Evolutionary conservation across 495 filamentous ascomycete species (phyloP).

Genomic region (Glonium stellatum): DNA sequence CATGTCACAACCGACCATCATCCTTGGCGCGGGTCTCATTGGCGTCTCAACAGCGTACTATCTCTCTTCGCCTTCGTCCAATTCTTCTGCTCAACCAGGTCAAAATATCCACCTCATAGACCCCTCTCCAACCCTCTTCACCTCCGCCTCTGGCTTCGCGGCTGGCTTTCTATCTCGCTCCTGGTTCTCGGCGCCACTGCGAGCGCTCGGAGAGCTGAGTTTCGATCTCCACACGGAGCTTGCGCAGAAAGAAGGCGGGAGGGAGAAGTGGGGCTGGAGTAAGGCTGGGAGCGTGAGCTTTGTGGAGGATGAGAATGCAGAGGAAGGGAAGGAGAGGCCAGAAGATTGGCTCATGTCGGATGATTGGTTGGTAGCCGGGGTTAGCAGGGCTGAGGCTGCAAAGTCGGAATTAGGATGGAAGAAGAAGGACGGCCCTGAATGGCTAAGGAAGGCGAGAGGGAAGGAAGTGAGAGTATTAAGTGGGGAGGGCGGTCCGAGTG

Average conservation of each 20-base stretch:
- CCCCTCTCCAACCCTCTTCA: conserved; percentile 56
- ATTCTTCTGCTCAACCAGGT: conserved; percentile 21
- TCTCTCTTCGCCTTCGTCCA: conserved; percentile 43
- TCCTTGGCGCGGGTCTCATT: conserved; percentile 71
- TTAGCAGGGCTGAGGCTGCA: conserved; percentile 46
- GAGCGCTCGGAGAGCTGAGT: conserved; percentile 54
- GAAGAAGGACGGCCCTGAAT: conserved; percentile 41
- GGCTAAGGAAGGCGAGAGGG: conserved; percentile 49
- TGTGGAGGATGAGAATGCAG: neutral
- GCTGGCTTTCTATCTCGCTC: conserved; percentile 66
- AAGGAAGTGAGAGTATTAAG: conserved; percentile 54
- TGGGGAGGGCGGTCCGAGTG: conserved; percentile 51
- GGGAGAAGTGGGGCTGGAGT: conserved; percentile 60
- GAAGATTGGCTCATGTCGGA: conserved; percentile 47
- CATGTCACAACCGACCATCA: conserved; percentile 44
- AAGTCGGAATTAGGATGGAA: conserved; percentile 42
- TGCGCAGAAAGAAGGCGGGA: conserved; percentile 52
- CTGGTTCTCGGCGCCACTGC: conserved; percentile 44
- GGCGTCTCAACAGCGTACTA: conserved; percentile 68
- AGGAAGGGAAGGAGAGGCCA: neutral
- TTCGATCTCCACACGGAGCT: conserved; percentile 55
- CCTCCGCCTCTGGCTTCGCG: conserved; percentile 62
- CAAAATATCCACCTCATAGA: conserved; percentile 60
- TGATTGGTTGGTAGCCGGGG: neutral
- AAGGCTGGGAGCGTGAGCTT: conserved; percentile 44